These are phyloP conservation scores for Asterophora parasitica DNA, from an alignment of 768 basidiomycete genomes.

Conservation along the genomic window DNA sequence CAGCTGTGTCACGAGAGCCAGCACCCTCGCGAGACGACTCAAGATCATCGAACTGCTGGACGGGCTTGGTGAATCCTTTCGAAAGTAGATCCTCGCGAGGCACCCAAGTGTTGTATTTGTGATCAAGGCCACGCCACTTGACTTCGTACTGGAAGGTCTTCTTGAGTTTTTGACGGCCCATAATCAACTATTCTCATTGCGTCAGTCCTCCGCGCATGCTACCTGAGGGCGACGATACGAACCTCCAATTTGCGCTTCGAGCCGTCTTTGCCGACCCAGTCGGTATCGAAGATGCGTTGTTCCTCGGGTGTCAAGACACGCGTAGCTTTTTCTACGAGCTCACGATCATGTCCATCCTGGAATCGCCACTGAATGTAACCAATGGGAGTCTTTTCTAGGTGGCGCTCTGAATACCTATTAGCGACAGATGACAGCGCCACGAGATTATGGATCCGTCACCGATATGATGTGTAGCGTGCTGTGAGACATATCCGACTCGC, in stretches of 20 bases:
- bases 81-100: slow-evolving; percentile 79
- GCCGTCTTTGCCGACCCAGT: slow-evolving; percentile 90
- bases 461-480: slow-evolving; percentile 97
- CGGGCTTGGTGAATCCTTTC: slow-evolving; percentile 85
- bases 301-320: slow-evolving; percentile 90
- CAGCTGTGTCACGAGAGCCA: slow-evolving; percentile 81
- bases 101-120: slow-evolving; percentile 89
- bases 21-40: slow-evolving; percentile 96
- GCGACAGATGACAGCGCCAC: slow-evolving; percentile 3
- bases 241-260: slow-evolving; percentile 90
- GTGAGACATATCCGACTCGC: slow-evolving; percentile 94
- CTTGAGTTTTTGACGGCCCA: slow-evolving; percentile 97
- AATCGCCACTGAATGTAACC: slow-evolving; percentile 99
- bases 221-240: slow-evolving; percentile 14
- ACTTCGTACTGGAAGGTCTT: slow-evolving; percentile 93
- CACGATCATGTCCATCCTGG: slow-evolving; percentile 97
- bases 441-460: slow-evolving; percentile 33
- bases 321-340: slow-evolving; percentile 81
- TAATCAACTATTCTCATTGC: slow-evolving; percentile 50
- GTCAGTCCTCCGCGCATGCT: slow-evolving; percentile 5
- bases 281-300: slow-evolving; percentile 67
- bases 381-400: slow-evolving; percentile 94
- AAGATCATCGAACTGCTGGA: slow-evolving; percentile 94
- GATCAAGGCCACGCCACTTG: slow-evolving; percentile 80
- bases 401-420: slow-evolving; percentile 54